Percentiles rank a stretch among this genome's conserved stretches.
phyloP scores from a whole-genome alignment of 192 early-diverging fungal species.

The Entomortierella lignicola region DNA sequence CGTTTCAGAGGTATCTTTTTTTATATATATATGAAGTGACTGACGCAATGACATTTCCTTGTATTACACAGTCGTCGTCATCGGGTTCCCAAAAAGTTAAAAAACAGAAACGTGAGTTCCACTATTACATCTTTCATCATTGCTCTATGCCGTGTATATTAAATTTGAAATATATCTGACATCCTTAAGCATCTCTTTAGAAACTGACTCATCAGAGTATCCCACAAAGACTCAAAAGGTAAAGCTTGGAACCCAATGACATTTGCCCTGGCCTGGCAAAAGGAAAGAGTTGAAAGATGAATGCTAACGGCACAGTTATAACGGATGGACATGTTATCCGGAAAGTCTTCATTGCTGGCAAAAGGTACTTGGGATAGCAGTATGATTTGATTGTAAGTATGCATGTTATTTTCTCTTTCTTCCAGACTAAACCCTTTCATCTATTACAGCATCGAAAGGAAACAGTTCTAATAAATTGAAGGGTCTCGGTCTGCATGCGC shows the following conservation, averaged over 20 bases:
- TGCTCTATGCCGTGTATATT: not conserved
- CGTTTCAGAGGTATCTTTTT: too few relatives aligned
- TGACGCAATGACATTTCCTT: not conserved
- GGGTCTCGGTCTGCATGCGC: slow-evolving; percentile 31
- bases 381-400: not conserved
- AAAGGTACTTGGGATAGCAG: slow-evolving; percentile 25
- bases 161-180: not conserved
- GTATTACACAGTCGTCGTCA: slow-evolving; percentile 15
- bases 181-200: not conserved
- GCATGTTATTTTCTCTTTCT: not conserved
- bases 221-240: slow-evolving; percentile 39
- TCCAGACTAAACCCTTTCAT: not conserved
- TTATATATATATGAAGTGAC: not conserved
- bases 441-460: slow-evolving; percentile 26
- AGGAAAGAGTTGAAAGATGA: not conserved
- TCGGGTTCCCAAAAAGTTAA: slow-evolving; percentile 28
- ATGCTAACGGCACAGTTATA: not conserved
- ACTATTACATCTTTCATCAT: too few relatives aligned
- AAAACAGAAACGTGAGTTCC: slow-evolving; percentile 40
- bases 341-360: slow-evolving; percentile 34
- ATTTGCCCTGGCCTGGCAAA: not conserved
- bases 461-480: slow-evolving; percentile 39
- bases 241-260: not conserved
- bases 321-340: not conserved
- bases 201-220: slow-evolving; percentile 19